These are phyloP conservation scores for Candida tetrigidarum DNA, from an alignment of 1,139 yeast species.

Conservation along the genomic window DNA sequence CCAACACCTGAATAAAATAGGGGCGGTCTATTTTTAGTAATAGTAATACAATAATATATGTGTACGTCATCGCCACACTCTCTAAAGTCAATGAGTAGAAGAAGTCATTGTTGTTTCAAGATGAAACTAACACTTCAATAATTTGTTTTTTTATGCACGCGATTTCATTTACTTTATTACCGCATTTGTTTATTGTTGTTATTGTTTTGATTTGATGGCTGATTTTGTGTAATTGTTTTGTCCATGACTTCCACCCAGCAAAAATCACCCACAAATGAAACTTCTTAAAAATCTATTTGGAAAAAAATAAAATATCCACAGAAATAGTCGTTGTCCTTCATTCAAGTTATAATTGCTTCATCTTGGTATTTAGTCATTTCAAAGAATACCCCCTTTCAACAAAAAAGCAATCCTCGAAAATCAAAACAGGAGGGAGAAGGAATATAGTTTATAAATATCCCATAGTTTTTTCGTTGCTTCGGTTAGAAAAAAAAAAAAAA, in stretches of 20 bases:
- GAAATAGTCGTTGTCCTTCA: background rate
- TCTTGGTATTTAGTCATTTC: background rate
- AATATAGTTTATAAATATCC: background rate
- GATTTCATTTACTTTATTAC: too few species aligned
- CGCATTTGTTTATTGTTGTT: background rate
- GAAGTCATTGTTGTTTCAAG: background rate
- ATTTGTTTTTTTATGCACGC: background rate
- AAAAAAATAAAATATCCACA: too few species aligned
- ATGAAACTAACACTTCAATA: background rate
- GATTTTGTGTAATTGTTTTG: conserved; percentile 4
- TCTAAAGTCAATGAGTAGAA: background rate
- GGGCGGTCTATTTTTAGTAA: background rate
- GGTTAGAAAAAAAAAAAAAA: too few species aligned
- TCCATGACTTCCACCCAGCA: too few species aligned
- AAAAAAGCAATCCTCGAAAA: background rate
- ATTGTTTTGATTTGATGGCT: conserved; percentile 3
- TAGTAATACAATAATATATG: background rate
- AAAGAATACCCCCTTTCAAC: too few species aligned
- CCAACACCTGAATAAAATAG: too few species aligned
- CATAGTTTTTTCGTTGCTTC: background rate
- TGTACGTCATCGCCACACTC: background rate
- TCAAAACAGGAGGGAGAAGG: too few species aligned
- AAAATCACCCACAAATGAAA: background rate
- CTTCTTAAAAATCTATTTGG: too few species aligned
- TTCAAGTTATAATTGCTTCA: background rate